Conservation (phyloP, 2,329 filamentous ascomycete genomes). For the Beauveria sp. region DNA sequence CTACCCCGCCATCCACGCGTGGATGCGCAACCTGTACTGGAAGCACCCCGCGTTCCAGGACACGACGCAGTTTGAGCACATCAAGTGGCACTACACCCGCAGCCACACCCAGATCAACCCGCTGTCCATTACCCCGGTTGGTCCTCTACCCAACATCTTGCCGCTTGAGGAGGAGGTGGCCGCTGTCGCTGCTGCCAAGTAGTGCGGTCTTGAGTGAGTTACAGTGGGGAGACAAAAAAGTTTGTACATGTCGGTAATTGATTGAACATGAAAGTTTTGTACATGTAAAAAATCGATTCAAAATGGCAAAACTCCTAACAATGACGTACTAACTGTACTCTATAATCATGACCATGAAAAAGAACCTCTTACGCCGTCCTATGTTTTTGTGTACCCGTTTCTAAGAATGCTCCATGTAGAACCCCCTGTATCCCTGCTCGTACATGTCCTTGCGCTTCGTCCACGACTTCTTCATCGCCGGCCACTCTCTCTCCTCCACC, state of each 20-base stretch:
- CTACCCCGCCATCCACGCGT: slow-evolving; percentile 72
- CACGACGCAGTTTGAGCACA: slow-evolving; percentile 89
- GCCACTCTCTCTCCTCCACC: neutral
- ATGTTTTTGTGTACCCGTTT: neutral
- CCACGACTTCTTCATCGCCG: slow-evolving; percentile 1
- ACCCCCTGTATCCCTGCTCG: neutral
- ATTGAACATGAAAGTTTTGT: too few relatives aligned
- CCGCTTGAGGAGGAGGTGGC: slow-evolving; percentile 69
- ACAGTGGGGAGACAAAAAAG: too few relatives aligned
- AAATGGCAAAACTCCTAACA: neutral
- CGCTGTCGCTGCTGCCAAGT: slow-evolving; percentile 25
- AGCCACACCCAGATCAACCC: slow-evolving; percentile 62
- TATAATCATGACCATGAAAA: neutral
- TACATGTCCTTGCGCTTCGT: neutral
- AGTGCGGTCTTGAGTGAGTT: neutral
- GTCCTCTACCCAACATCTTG: slow-evolving; percentile 76
- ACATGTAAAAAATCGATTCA: too few relatives aligned
- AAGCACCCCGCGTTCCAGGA: slow-evolving; percentile 66
- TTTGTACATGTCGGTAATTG: too few relatives aligned
- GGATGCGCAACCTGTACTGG: slow-evolving; percentile 84
- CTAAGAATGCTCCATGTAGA: slow-evolving; percentile 1
- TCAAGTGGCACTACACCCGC: slow-evolving; percentile 68
- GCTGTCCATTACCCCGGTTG: slow-evolving; percentile 69
- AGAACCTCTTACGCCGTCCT: neutral
- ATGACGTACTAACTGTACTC: neutral